Percentiles rank a stretch among this genome's conserved stretches.
Evolutionary conservation across 2,329 filamentous ascomycete genomes (phyloP).

Genomic region (Pseudofabraea citricarpa): DNA sequence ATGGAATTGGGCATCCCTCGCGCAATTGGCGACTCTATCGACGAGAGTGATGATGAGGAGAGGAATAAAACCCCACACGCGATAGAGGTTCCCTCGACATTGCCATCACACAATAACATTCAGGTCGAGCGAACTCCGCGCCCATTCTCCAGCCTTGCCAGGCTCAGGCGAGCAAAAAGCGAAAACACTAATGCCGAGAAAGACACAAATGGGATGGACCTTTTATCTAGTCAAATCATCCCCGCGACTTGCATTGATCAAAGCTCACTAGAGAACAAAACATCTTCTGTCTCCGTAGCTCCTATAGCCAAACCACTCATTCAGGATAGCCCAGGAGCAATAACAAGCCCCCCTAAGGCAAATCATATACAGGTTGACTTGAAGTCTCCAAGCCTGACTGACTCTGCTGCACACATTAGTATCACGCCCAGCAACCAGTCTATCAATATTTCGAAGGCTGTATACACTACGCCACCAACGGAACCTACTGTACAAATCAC

Average conservation of each 20-base stretch:
- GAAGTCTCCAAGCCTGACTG: no score
- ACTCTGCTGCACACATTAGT: no score
- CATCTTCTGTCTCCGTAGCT: not conserved
- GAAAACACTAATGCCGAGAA: not conserved
- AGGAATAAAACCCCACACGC: slow-evolving; percentile 1
- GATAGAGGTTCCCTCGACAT: slow-evolving; percentile 14
- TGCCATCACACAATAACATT: slow-evolving; percentile 7
- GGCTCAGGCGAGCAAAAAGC: not conserved
- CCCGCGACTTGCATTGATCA: slow-evolving; percentile 12
- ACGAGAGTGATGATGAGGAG: slow-evolving; percentile 2
- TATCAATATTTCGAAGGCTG: no score
- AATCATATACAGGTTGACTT: no score
- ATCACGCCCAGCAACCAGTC: no score
- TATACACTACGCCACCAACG: no score
- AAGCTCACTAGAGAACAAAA: slow-evolving; percentile 1
- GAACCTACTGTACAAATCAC: no score
- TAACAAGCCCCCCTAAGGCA: no score
- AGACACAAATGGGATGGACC: not conserved
- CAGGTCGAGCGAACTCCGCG: slow-evolving; percentile 23
- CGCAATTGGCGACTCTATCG: slow-evolving; percentile 18
- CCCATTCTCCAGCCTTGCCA: not conserved
- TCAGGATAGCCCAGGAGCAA: no score
- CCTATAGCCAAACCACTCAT: no score
- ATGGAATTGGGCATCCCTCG: slow-evolving; percentile 18
- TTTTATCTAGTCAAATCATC: slow-evolving; percentile 14